phyloP scores from a whole-genome alignment of 129 eudicot genomes.

The Tanacetum coccineum region DNA sequence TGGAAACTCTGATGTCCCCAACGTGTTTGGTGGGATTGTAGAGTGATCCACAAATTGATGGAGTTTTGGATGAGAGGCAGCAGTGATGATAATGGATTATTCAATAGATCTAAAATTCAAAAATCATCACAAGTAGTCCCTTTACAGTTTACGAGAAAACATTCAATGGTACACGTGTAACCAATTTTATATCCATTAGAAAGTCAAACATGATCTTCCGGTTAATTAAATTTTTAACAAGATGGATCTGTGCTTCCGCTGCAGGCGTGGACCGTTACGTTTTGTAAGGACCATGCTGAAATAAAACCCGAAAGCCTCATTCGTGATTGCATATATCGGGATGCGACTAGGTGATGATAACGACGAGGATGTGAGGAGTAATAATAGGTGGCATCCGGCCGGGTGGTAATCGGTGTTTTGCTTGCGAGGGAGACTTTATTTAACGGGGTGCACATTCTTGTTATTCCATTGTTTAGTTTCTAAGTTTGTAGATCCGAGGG shows the following conservation, averaged over 20 bases:
- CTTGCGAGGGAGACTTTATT: slow-evolving; percentile 53
- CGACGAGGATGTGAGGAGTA: slow-evolving; percentile 22
- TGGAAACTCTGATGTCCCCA: slow-evolving; percentile 47
- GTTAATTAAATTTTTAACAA: not conserved
- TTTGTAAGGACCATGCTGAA: slow-evolving; percentile 28
- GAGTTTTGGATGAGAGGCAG: too few species aligned
- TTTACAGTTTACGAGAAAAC: slow-evolving; percentile 38
- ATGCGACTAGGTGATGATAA: slow-evolving; percentile 46
- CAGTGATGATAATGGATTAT: too few species aligned
- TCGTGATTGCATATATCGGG: slow-evolving; percentile 67
- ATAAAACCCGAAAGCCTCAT: slow-evolving; percentile 40
- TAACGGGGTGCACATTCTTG: slow-evolving; percentile 50
- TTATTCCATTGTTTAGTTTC: slow-evolving; percentile 11
- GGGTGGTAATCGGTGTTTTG: slow-evolving; percentile 48
- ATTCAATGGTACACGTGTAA: slow-evolving; percentile 52
- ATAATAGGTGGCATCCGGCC: slow-evolving; percentile 21
- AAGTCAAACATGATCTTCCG: slow-evolving; percentile 34
- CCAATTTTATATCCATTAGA: slow-evolving; percentile 41
- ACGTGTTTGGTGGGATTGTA: slow-evolving; percentile 39
- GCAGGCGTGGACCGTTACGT: slow-evolving; percentile 46
- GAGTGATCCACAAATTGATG: slow-evolving; percentile 86
- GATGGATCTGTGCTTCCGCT: slow-evolving; percentile 1
- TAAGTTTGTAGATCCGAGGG: not conserved
- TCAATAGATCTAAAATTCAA: slow-evolving; percentile 58
- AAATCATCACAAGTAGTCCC: slow-evolving; percentile 33